Percentiles rank a stretch among this genome's conserved stretches.
Conservation (phyloP, 768 basidiomycete species). For the Lentinula detonsa region DNA sequence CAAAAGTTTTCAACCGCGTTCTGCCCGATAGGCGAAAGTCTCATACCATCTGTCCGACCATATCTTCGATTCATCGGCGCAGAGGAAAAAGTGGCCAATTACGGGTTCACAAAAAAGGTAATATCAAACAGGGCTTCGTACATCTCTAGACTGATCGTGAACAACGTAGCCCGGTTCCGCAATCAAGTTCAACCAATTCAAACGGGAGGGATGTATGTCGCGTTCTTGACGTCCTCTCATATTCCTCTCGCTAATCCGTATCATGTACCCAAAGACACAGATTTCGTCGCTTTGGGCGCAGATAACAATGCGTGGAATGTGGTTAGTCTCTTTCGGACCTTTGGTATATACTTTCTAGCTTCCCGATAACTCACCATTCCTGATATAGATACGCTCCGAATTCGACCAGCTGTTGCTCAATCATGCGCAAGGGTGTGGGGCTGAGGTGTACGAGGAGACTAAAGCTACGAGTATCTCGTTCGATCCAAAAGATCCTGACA, state of each 20-base stretch:
- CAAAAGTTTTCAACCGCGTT: slow-evolving; percentile 10
- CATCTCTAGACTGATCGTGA: slow-evolving; percentile 3
- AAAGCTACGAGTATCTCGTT: slow-evolving; percentile 45
- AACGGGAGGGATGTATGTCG: slow-evolving; percentile 56
- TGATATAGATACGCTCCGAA: slow-evolving; percentile 46
- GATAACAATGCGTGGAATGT: slow-evolving; percentile 60
- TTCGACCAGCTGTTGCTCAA: slow-evolving; percentile 54
- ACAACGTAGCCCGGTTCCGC: slow-evolving; percentile 48
- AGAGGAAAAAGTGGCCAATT: slow-evolving; percentile 40
- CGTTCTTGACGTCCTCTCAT: neutral
- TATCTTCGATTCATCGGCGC: slow-evolving; percentile 55
- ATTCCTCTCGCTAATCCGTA: neutral
- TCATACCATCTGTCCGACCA: slow-evolving; percentile 56
- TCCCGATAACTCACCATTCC: neutral
- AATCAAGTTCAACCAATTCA: slow-evolving; percentile 58
- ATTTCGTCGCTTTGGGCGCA: slow-evolving; percentile 48
- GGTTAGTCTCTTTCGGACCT: slow-evolving; percentile 26
- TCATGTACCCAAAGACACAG: slow-evolving; percentile 37
- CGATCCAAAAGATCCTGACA: slow-evolving; percentile 27
- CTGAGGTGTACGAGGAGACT: slow-evolving; percentile 47
- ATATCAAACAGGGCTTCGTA: neutral
- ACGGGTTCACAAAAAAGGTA: slow-evolving; percentile 51
- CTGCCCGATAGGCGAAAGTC: slow-evolving; percentile 54
- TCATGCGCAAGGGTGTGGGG: slow-evolving; percentile 48
- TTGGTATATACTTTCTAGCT: neutral